Conservation (phyloP, 352 stramenopile species). For the Phytophthora agathidicida region DNA sequence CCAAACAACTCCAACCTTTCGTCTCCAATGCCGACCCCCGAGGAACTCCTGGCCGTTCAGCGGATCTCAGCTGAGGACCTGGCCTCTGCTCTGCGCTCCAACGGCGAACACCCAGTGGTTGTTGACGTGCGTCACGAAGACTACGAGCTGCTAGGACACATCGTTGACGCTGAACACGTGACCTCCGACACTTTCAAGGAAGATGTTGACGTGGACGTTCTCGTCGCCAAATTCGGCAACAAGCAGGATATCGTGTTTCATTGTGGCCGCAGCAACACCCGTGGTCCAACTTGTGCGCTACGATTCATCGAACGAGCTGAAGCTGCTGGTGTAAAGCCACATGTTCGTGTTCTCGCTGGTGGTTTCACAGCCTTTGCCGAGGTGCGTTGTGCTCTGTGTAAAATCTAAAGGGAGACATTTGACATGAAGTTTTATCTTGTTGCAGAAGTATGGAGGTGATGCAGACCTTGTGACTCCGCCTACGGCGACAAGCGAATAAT, state of each 20-base stretch:
- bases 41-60: conserved; percentile 31
- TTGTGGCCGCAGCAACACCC: conserved; percentile 41
- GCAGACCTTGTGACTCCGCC: not conserved
- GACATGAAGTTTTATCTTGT: too few species aligned
- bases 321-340: conserved; percentile 19
- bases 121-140: conserved; percentile 41
- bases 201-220: conserved; percentile 41
- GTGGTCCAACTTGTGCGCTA: conserved; percentile 43
- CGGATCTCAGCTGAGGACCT: conserved; percentile 34
- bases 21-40: conserved; percentile 20
- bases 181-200: conserved; percentile 37
- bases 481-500: not conserved
- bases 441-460: not conserved
- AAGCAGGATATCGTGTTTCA: conserved; percentile 48
- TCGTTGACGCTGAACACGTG: conserved; percentile 37
- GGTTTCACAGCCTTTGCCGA: conserved; percentile 34
- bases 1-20: not conserved
- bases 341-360: conserved; percentile 30
- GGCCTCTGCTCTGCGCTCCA: conserved; percentile 18
- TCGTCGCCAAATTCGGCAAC: conserved; percentile 32
- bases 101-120: conserved; percentile 11
- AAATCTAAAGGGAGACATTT: too few species aligned
- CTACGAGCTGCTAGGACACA: conserved; percentile 37
- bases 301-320: conserved; percentile 36
- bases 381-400: too few species aligned